Conservation (phyloP, 140 eudicot species). For the Anethum foeniculum region DNA sequence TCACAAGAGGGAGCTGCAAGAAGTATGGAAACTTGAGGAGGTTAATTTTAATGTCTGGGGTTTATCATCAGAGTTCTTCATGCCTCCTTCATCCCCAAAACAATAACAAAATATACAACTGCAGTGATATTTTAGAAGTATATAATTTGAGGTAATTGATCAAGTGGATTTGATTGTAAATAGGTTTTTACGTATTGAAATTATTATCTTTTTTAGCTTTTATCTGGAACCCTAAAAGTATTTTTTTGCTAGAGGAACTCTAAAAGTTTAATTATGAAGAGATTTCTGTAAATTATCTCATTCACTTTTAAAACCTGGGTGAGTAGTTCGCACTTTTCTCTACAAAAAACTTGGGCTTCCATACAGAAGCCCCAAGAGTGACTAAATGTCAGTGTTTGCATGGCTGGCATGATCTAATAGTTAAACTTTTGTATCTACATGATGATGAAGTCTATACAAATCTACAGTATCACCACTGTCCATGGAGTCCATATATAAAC, state of each 20-base stretch:
- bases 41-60: slow-evolving; percentile 83
- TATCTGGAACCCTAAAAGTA: neutral
- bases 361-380: neutral
- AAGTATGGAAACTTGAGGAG: slow-evolving; percentile 79
- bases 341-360: neutral
- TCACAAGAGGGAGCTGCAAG: slow-evolving; percentile 76
- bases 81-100: slow-evolving; percentile 50
- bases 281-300: neutral
- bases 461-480: too few relatives aligned
- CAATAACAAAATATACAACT: neutral
- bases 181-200: neutral
- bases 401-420: neutral
- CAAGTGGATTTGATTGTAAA: neutral
- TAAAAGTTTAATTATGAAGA: neutral
- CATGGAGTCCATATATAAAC: too few relatives aligned
- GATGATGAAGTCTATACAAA: neutral
- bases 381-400: neutral
- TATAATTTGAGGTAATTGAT: neutral
- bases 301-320: neutral
- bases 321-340: too few relatives aligned
- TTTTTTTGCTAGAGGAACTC: neutral
- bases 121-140: neutral
- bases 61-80: slow-evolving; percentile 51
- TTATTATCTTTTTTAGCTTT: neutral
- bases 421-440: neutral